These are phyloP conservation scores for Alternaria longipes DNA, from an alignment of 2,329 filamentous ascomycete genomes.

Conservation along the genomic window DNA sequence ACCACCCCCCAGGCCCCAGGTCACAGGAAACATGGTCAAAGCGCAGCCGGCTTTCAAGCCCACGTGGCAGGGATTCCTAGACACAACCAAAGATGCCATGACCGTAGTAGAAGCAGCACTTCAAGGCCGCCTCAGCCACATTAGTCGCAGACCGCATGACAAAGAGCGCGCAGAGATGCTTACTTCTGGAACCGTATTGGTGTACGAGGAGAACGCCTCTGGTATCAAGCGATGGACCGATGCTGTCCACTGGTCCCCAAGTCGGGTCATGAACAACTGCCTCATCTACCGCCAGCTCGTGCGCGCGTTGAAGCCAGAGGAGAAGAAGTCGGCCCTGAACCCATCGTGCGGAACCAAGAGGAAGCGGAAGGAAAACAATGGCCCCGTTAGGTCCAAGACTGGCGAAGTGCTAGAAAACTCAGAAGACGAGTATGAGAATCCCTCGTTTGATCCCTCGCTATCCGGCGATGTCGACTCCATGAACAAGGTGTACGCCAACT, in stretches of 20 bases:
- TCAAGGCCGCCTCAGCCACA: constrained; percentile 74
- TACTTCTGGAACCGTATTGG: constrained; percentile 84
- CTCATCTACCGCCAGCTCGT: constrained; percentile 82
- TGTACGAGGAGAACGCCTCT: constrained; percentile 90
- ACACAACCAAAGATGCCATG: constrained; percentile 77
- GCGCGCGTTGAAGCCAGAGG: constrained; percentile 48
- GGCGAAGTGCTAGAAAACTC: constrained; percentile 42
- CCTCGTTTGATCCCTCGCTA: constrained; percentile 30
- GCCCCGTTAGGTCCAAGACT: constrained; percentile 38
- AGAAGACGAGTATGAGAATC: constrained; percentile 48
- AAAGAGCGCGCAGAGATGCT: constrained; percentile 81
- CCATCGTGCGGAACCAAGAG: constrained; percentile 49
- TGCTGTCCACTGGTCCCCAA: constrained; percentile 89
- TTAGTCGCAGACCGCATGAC: constrained; percentile 85
- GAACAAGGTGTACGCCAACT: constrained; percentile 50
- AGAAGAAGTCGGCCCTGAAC: constrained; percentile 49
- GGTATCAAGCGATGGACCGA: constrained; percentile 97
- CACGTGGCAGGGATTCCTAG: constrained; percentile 73
- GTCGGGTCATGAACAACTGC: constrained; percentile 84
- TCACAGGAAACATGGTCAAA: constrained; percentile 44
- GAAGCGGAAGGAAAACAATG: constrained; percentile 47
- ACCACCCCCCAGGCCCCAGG: constrained; percentile 40
- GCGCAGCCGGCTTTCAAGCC: constrained; percentile 62
- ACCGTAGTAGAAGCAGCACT: constrained; percentile 83
- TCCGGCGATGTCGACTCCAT: constrained; percentile 36